Percentiles rank a stretch among this genome's conserved stretches.
phyloP scores from a whole-genome alignment of 176 grass and related monocot genomes.

The Thinopyrum elongatum region DNA sequence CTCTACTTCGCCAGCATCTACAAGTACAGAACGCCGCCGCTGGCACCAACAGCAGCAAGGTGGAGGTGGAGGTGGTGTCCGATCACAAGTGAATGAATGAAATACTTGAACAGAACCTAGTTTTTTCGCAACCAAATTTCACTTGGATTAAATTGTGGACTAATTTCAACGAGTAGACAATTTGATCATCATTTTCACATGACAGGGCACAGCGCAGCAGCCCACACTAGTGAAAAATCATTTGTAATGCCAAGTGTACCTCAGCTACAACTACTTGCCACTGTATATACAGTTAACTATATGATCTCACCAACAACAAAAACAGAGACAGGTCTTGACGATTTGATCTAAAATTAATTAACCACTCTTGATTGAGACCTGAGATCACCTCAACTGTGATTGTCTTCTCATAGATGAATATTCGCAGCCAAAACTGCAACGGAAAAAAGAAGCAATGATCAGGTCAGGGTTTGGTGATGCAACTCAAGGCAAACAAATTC shows the following conservation, averaged over 20 bases:
- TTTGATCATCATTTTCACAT: neutral
- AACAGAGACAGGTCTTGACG: neutral
- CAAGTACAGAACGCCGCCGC: conserved; percentile 52
- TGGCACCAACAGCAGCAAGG: neutral
- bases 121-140: neutral
- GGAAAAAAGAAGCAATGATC: neutral
- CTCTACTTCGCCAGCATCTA: conserved; percentile 63
- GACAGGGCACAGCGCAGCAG: neutral
- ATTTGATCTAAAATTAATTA: neutral
- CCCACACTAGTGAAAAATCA: neutral
- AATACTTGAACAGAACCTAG: neutral
- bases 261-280: neutral
- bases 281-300: neutral
- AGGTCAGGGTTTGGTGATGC: neutral
- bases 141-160: neutral
- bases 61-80: neutral
- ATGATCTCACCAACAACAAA: neutral
- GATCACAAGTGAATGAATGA: neutral
- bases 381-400: neutral
- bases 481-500: neutral
- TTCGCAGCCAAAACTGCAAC: neutral
- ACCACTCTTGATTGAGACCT: neutral
- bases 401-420: neutral
- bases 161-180: neutral
- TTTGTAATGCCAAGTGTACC: neutral